Base-by-base conservation (phyloP, 179 eudicot species). In the Drosera spatulata region DNA sequence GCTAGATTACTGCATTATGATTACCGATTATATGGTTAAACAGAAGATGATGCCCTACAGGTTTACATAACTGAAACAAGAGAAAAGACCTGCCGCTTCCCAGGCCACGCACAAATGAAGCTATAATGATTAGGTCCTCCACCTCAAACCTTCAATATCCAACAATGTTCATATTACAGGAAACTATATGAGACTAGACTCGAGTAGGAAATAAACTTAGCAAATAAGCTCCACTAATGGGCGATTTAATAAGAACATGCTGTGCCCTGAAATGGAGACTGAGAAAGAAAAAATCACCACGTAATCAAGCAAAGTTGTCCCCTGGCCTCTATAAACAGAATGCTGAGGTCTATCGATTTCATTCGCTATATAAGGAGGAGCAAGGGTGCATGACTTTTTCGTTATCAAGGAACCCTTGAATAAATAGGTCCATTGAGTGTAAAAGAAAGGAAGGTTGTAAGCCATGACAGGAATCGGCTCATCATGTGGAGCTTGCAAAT, bases 201-300 rank as follows among this genome's bases (percentile, higher is more conserved):
- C 12, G 11, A 5, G 12, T 9, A 49, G 52, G 14, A 49, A 49
- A 49, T 11, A 10, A 3, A 49, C 10, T 49, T 43, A 43, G 45
- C 11, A n/a, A 49, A 3, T 49, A n/a, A 49, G 52, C 11, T 9
- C 14, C 14, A 49, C 4, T 3, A 49, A 49, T 49, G 2, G 11
- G 11, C 10, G 55, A 41, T 54, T 65, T n/a, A 66, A 65, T 63
- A 67, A 73, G 62, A 79, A 75, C 41, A 40, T 62, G 66, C 10
- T 86, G 94, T 71, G 73, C 75, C 74, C 85, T 89, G 83, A 70
- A 63, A 81, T 70, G 87, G 83, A 63, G 79, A 86, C 89, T 82
- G 53, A 62, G 77, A 82, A 68, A 73, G 62, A 58, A 70, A 54
- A 73, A 69, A 76, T 69, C 64, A 60, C 6, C 56, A 54, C n/a